Percentiles rank a stretch among this genome's conserved stretches.
phyloP scores from a whole-genome alignment of 2,329 filamentous ascomycete genomes.

The Eutypa lata region DNA sequence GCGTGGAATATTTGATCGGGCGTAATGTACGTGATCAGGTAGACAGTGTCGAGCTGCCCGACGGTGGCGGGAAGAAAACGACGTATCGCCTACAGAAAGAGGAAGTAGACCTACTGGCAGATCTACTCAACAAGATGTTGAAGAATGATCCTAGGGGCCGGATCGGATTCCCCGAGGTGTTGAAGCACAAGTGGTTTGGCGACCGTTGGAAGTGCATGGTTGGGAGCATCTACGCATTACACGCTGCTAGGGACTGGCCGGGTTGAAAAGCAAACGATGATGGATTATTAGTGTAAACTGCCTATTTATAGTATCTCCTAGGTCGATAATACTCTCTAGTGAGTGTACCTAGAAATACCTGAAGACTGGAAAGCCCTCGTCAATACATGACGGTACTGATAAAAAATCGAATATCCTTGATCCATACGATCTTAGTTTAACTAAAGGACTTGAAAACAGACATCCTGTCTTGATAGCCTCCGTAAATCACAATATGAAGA shows the following conservation, averaged over 20 bases:
- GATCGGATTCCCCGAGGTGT: constrained; percentile 5
- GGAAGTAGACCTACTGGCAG: constrained; percentile 4
- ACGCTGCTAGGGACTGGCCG: not conserved
- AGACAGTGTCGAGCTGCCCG: constrained; percentile 1
- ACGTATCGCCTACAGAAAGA: constrained; percentile 8
- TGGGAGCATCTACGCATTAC: not conserved
- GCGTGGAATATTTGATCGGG: not conserved
- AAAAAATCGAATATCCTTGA: too few relatives aligned
- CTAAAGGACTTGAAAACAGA: too few relatives aligned
- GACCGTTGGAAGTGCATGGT: not conserved
- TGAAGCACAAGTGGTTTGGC: constrained; percentile 8
- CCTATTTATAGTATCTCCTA: too few relatives aligned
- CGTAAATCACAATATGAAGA: too few relatives aligned
- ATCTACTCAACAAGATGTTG: constrained; percentile 8
- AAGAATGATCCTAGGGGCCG: constrained; percentile 7
- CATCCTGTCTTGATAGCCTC: too few relatives aligned
- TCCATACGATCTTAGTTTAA: too few relatives aligned
- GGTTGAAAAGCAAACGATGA: not conserved
- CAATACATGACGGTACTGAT: too few relatives aligned
- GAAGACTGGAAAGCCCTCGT: too few relatives aligned
- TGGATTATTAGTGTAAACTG: too few relatives aligned
- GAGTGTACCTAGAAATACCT: too few relatives aligned
- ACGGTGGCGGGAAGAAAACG: constrained; percentile 3
- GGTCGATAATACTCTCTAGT: too few relatives aligned
- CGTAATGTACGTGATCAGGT: constrained; percentile 3